Conservation (phyloP, 345 rosid genomes). For the Carallia pectinifolia region DNA sequence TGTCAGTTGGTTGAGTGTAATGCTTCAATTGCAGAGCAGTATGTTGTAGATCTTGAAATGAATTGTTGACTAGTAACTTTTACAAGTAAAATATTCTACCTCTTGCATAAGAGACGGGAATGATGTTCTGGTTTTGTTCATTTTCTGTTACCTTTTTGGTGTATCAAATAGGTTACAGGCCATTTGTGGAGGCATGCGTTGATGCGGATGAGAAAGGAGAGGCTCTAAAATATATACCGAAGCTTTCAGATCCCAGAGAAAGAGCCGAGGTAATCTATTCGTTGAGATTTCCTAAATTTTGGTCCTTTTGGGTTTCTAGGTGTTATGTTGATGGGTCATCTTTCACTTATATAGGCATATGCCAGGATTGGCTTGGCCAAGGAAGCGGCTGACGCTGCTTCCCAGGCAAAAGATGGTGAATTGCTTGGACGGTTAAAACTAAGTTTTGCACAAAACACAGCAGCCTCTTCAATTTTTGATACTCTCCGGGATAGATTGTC, state of each 20-base stretch:
- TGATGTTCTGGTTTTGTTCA: not conserved
- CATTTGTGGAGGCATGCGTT: constrained; percentile 93
- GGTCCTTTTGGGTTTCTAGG: too few relatives aligned
- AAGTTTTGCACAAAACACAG: constrained; percentile 81
- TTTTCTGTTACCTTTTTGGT: not conserved
- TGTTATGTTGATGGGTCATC: not conserved
- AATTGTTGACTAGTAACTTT: not conserved
- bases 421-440: constrained; percentile 77
- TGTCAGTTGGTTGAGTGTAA: too few relatives aligned
- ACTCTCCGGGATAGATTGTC: constrained; percentile 75
- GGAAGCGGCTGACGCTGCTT: constrained; percentile 98
- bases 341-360: constrained; percentile 53
- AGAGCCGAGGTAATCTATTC: constrained; percentile 72
- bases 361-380: constrained; percentile 97
- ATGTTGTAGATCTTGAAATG: not conserved
- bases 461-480: constrained; percentile 81
- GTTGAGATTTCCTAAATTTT: too few relatives aligned
- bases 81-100: not conserved
- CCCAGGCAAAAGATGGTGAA: constrained; percentile 92
- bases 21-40: not conserved
- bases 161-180: constrained; percentile 67
- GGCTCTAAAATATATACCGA: constrained; percentile 92
- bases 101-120: not conserved
- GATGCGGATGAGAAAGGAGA: constrained; percentile 89
- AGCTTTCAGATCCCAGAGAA: constrained; percentile 80